Evolutionary conservation across 805 yeast genomes (phyloP).

Genomic region (Suhomyces vadensis): DNA sequence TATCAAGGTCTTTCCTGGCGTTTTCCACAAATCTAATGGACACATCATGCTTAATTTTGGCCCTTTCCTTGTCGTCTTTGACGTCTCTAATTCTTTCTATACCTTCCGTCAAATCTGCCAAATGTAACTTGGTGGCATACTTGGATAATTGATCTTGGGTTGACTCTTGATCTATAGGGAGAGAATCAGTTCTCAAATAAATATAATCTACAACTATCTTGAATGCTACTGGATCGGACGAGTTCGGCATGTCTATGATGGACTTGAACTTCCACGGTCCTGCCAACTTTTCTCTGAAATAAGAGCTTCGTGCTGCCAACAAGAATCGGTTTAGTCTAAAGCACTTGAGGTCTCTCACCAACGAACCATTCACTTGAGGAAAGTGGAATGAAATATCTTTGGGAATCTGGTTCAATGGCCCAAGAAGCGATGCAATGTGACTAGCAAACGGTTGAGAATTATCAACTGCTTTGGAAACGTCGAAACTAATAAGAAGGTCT

Average conservation of each 20-base stretch:
- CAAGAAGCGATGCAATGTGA: constrained; percentile 55
- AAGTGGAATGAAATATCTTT: constrained; percentile 36
- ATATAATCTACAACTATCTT: constrained; percentile 28
- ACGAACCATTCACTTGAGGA: constrained; percentile 17
- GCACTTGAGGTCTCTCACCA: constrained; percentile 12
- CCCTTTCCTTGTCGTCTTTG: constrained; percentile 18
- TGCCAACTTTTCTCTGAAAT: constrained; percentile 22
- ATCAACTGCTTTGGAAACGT: constrained; percentile 69
- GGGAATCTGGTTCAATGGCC: constrained; percentile 21
- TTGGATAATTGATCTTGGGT: constrained; percentile 21
- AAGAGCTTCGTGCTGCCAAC: constrained; percentile 37
- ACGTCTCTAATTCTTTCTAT: constrained; percentile 29
- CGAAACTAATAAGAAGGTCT: constrained; percentile 55
- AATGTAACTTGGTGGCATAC: constrained; percentile 33
- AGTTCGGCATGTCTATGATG: constrained; percentile 19
- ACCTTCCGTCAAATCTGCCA: constrained; percentile 39
- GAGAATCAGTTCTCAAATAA: constrained; percentile 35
- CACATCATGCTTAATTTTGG: constrained; percentile 34
- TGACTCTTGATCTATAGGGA: constrained; percentile 23
- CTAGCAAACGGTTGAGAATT: constrained; percentile 70
- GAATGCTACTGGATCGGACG: constrained; percentile 20
- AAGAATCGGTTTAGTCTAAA: constrained; percentile 30
- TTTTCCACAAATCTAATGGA: constrained; percentile 33
- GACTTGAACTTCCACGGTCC: constrained; percentile 23
- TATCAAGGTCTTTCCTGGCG: constrained; percentile 35